Base-by-base conservation (phyloP, 169 alveolate genomes). In the Plasmodium blacklocki region DNA sequence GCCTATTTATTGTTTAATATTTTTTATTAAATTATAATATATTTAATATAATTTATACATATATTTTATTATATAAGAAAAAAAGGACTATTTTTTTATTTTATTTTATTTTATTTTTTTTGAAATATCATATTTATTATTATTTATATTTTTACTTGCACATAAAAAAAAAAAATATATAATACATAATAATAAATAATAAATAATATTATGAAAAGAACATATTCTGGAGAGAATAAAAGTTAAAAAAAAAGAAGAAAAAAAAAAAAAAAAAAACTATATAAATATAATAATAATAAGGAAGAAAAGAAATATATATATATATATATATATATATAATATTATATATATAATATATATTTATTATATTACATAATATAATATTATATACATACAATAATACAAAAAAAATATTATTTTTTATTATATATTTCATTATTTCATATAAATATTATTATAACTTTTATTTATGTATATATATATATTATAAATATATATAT, bases 171-270 rank as follows among this genome's bases (percentile, higher is more conserved):
- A 18, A 49, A 14, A 64, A 26, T 64, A 29, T 39, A 32, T 19
- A 3, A 26, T 64, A 26, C 2, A 32, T 66, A 32, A 32, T 32
- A 32, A 32, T 32, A 32, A 32, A 32, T 32, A 32, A 32, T 32
- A 32, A 66, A 32, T 66, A 12, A 12, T 14, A 32, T 47, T 23
- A 18, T 47, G 78, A 70, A 64, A 64, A 70, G 78, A 70, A 70
- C 78, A 21, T 70, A 70, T 49, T 70, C 78, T 70, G 78, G 78
- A 70, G 78, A 70, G 78, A 70, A 70, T 52, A 52, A 47, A 21
- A 49, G 19, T 49, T 70, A 23, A 23, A 70, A 68, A 70, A 70
- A 70, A 47, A 47, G 45, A 43, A 68, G 6, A n/a, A 15, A 6
- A 68, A 18, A 23, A 70, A 14, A 47, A 47, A 70, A 70, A 49